Base-by-base conservation (phyloP, 225 moss, liverwort and hornwort genomes). In the Pseudoscleropodium purum region DNA sequence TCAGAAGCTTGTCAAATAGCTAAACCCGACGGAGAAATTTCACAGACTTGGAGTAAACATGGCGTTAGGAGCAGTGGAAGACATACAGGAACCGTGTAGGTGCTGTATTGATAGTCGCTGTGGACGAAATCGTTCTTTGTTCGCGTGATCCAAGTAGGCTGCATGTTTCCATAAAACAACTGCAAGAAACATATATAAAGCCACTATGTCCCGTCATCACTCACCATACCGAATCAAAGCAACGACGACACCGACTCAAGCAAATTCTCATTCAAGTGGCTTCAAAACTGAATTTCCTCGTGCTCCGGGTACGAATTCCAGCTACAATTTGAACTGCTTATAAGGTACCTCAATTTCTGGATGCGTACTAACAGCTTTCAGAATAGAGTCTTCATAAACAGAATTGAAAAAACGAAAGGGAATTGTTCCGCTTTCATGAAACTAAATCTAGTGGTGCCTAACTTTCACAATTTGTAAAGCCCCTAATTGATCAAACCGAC, bases 121-220 rank as follows among this genome's bases (percentile, higher is more conserved):
- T 85, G 29, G 8, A 88, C 70, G 9, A 37, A 81, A 75, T 90
- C 90, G 13, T 81, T 23, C 27, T 47, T 73, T 9, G 52, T 8
- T n/a, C 88, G 86, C 67, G 88, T 90, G 83, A 91, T 90, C 88
- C 93, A 91, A 84, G 88, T 88, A 60, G 90, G 91, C 76, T 64
- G 20, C 37, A 86, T 80, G 74, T 89, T 88, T 79, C 91, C 90
- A 63, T 90, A 87, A 68, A 90, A 91, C 4, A 93, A 29, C 91
- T 91, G 90, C 87, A 89, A 84, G 41, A 84, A 89, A 84, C n/a
- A 56, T 27, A 56, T 7, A 56, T 7, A 20, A 20, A 52, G 56
- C 43, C 80, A 90, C 64, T 33, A 49, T n/a, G 27, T 64, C 18
- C 43, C 63, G 34, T 79, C 57, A 87, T 75, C 75, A 49, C 49